A percentile compares a stretch with the other conserved stretches of the same genome.
Evolutionary conservation across 164 flowering plant species (phyloP).

Genomic region (Chimonanthus salicifolius): DNA sequence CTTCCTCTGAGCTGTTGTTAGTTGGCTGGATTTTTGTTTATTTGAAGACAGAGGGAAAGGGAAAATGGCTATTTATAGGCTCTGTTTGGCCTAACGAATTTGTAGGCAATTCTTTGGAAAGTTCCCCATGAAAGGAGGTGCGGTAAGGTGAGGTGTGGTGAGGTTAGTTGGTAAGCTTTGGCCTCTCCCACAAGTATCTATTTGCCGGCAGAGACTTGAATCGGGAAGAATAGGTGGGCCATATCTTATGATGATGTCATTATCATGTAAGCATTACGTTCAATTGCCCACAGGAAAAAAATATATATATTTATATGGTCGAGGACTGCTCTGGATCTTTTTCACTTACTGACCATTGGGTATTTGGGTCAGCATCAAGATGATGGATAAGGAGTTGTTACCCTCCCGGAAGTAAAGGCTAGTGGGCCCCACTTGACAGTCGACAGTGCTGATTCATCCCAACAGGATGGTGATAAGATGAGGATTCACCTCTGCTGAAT

Average conservation of each 20-base stretch:
- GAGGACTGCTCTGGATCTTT: background rate
- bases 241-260: conserved; percentile 3
- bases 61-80: background rate
- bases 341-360: background rate
- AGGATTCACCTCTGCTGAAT: no score
- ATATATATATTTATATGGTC: background rate
- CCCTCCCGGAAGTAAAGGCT: background rate
- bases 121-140: background rate
- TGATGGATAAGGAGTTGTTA: background rate
- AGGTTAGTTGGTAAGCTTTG: background rate
- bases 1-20: background rate
- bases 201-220: background rate
- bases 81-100: background rate
- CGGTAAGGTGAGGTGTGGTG: background rate
- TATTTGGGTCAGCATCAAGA: background rate
- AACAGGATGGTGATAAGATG: background rate
- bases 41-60: background rate
- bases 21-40: background rate
- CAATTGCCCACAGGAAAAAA: background rate
- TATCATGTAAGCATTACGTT: conserved; percentile 12
- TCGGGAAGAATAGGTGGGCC: background rate
- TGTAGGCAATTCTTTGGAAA: background rate
- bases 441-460: background rate
- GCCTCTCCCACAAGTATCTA: background rate
- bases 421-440: background rate